Base-by-base conservation (phyloP, 164 flowering plant genomes). In the Warburgia ugandensis region DNA sequence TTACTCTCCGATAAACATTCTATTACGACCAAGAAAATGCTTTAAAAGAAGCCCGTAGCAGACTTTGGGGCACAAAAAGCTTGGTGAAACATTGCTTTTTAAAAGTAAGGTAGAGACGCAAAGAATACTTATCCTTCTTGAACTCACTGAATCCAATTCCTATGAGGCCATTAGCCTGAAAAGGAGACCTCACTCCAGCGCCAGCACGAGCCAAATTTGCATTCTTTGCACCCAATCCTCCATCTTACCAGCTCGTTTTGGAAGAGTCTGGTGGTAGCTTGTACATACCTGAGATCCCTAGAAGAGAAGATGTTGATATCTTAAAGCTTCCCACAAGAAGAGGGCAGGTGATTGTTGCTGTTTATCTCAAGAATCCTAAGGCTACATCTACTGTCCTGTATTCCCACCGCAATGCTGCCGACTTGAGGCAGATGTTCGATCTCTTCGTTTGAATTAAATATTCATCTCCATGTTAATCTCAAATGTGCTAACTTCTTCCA, bases 321-420 rank as follows among this genome's bases (percentile, higher is more conserved):
- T 51, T 77, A 59, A 78, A 66, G 78, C 81, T 87, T 5, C 54
- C 72, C 19, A 87, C 85, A 1, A 68, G 80, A 4, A 66, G 90
- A 0, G 94, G 96, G 3, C 75, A 80, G 50, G 84, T 84, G 0
- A 70, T 87, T 59, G 81, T 84, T 9, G 84, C 90, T 19, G 63
- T 87, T 4, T 72, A 84, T 52, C 59, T 87, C 9, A 72, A 50
- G 52, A 72, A 84, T 40, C 87, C 80, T 1, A 77, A 61, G 43
- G 87, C 96, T 1, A 57, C 76, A 0, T 68, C 75, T 1, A 87
- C 96, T 4, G 29, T 87, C 26, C 72, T 87, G 11, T 84, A 87
- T 52, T 84, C 94, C n/a, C 96, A 87, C 48, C 89, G 95, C n/a
- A 86, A 86, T 58, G 95, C 95, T 0, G 92, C 95, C 3, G 96